Evolutionary conservation across 306 rosid species (phyloP).

Genomic region (Abrus precatorius): DNA sequence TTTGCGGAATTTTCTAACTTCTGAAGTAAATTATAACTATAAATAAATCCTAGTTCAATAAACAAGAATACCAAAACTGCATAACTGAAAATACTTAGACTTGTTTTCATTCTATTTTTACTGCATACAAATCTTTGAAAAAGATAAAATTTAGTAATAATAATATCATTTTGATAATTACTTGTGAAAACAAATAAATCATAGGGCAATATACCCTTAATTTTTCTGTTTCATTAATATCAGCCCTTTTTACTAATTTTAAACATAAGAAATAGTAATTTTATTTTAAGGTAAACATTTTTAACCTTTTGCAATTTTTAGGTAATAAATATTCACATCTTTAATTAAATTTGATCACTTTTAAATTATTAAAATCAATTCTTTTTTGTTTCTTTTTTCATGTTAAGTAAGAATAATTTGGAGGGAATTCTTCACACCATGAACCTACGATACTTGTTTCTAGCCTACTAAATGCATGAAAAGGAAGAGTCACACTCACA

Average conservation of each 20-base stretch:
- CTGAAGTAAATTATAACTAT: background rate
- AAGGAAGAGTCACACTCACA: background rate
- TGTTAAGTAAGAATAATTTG: background rate
- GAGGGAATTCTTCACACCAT: background rate
- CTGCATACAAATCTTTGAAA: background rate
- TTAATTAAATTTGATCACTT: no score
- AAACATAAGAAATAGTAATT: no score
- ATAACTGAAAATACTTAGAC: background rate
- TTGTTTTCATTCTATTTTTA: no score
- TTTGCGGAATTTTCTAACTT: background rate
- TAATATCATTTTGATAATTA: background rate
- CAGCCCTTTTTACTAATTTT: no score
- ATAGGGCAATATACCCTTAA: no score
- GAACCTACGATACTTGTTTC: background rate
- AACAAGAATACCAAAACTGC: background rate
- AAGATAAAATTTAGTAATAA: background rate
- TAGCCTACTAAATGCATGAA: slow-evolving; percentile 36
- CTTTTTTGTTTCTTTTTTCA: background rate
- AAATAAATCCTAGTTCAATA: background rate
- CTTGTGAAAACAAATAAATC: background rate
- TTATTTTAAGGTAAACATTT: no score
- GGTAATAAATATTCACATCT: no score
- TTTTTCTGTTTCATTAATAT: no score
- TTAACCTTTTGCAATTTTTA: no score
- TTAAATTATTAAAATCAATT: background rate